A percentile compares a stretch with the other conserved stretches of the same genome.
Evolutionary conservation across 805 yeast genomes (phyloP).

Genomic region (Ogataea saltuana): DNA sequence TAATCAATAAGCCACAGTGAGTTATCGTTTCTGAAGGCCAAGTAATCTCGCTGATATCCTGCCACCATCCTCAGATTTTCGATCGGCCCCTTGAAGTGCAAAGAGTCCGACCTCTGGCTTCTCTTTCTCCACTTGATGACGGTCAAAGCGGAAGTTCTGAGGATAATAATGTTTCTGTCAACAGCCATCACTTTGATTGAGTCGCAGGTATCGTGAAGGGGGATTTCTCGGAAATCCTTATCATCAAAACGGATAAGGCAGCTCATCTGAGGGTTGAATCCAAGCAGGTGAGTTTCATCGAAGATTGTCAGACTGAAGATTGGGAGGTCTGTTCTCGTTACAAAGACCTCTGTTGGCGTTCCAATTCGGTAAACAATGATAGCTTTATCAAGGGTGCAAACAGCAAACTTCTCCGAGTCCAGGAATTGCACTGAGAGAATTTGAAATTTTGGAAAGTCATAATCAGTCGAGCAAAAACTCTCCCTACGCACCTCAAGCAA

Average conservation of each 20-base stretch:
- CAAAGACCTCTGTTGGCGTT: neutral
- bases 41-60: slow-evolving; percentile 4
- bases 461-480: neutral
- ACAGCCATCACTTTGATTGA: neutral
- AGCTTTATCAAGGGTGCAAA: neutral
- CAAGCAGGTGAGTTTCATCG: neutral
- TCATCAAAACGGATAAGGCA: neutral
- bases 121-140: neutral
- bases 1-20: slow-evolving; percentile 1
- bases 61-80: neutral
- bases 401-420: neutral
- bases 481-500: neutral
- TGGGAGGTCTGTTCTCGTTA: neutral
- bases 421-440: slow-evolving; percentile 1
- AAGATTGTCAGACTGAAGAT: neutral
- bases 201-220: slow-evolving; percentile 6
- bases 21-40: slow-evolving; percentile 1
- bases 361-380: neutral
- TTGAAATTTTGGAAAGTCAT: neutral
- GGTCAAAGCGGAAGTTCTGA: neutral
- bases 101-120: neutral
- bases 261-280: slow-evolving; percentile 5
- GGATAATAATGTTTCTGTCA: neutral
- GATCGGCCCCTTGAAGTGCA: slow-evolving; percentile 10
- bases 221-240: neutral